phyloP scores from a whole-genome alignment of 2,329 filamentous ascomycete genomes.

The Pyricularia pennisetigena region DNA sequence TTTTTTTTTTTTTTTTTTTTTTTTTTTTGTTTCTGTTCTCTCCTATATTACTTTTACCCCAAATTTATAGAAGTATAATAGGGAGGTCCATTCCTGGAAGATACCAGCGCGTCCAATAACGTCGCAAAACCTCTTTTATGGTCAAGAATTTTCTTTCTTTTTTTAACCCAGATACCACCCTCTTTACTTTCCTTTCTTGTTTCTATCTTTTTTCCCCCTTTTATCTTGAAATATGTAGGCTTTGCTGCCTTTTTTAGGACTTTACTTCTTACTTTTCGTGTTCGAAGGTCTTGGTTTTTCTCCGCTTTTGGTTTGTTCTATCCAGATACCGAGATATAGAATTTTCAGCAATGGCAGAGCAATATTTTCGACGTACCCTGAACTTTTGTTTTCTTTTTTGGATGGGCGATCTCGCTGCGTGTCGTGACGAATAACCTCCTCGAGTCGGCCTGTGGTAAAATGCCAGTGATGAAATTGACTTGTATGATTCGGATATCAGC shows the following conservation, averaged over 20 bases:
- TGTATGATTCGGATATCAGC: background rate
- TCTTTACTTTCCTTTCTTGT: conserved; percentile 2
- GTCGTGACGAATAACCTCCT: no score
- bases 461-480: background rate
- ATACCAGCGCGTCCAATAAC: background rate
- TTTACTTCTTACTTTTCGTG: background rate
- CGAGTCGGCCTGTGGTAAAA: background rate
- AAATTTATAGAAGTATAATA: background rate
- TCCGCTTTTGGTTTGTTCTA: background rate
- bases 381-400: background rate
- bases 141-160: background rate
- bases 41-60: background rate
- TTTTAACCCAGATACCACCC: background rate
- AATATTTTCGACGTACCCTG: background rate
- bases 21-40: conserved; percentile 4
- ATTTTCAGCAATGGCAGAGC: background rate
- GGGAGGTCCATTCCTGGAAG: background rate
- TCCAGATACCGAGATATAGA: background rate
- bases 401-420: no score
- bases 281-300: background rate
- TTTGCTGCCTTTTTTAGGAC: background rate
- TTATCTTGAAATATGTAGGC: background rate
- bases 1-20: background rate
- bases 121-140: conserved; percentile 3
- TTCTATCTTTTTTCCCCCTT: background rate